Evolutionary conservation across 2,329 filamentous ascomycete genomes (phyloP).

Genomic region (Phialemonium atrogriseum): DNA sequence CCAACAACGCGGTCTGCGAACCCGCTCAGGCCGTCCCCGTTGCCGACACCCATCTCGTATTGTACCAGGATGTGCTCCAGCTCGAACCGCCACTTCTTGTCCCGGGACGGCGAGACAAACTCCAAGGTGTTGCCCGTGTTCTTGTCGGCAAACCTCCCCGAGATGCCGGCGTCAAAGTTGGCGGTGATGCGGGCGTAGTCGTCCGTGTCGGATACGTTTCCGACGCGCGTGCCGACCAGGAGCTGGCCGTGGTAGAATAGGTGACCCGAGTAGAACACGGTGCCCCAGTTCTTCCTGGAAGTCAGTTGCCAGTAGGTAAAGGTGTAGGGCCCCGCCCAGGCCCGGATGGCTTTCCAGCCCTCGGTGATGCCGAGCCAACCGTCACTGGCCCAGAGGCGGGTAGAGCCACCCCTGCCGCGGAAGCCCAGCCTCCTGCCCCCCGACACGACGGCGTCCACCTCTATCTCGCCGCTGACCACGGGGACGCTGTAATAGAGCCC

Average conservation of each 20-base stretch:
- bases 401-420: conserved; percentile 1
- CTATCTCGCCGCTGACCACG: conserved; percentile 4
- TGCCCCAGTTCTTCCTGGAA: conserved; percentile 1
- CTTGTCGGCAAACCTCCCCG: not conserved
- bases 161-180: not conserved
- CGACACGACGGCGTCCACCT: conserved; percentile 1
- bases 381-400: conserved; percentile 1
- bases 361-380: conserved; percentile 3
- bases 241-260: conserved; percentile 3
- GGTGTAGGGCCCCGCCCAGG: conserved; percentile 3
- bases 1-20: conserved; percentile 3
- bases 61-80: conserved; percentile 3
- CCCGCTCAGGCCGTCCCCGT: conserved; percentile 1
- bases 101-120: not conserved
- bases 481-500: conserved; percentile 4
- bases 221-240: conserved; percentile 2
- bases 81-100: conserved; percentile 3
- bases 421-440: conserved; percentile 1
- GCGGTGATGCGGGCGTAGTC: conserved; percentile 1
- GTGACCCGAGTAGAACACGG: conserved; percentile 2
- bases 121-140: conserved; percentile 2
- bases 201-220: not conserved
- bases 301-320: conserved; percentile 1
- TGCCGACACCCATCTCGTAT: conserved; percentile 2
- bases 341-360: conserved; percentile 2